Percentiles rank a stretch among this genome's conserved stretches.
phyloP scores from a whole-genome alignment of 441 rosid genomes.

The Pelargonium cotyledonis region DNA sequence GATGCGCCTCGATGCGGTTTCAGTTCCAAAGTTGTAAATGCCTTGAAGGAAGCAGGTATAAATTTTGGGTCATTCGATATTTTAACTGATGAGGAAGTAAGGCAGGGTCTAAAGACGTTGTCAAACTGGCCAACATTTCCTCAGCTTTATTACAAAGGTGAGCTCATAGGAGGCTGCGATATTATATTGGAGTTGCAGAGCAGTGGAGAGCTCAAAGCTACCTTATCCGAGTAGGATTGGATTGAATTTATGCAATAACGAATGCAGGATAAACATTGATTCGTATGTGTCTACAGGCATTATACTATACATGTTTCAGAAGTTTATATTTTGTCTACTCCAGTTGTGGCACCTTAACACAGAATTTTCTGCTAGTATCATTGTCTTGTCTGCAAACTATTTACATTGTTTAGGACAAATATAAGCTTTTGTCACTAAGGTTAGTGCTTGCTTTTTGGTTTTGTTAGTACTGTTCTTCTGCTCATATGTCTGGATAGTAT shows the following conservation, averaged over 20 bases:
- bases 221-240: constrained; percentile 53
- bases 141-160: constrained; percentile 87
- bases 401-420: no score
- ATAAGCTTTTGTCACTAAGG: no score
- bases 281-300: no score
- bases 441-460: no score
- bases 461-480: no score
- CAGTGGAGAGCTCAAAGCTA: constrained; percentile 69
- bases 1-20: constrained; percentile 87
- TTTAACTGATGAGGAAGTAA: constrained; percentile 69
- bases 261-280: no score
- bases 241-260: constrained; percentile 3
- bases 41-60: constrained; percentile 58
- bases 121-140: constrained; percentile 97
- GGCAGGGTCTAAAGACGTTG: constrained; percentile 78
- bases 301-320: no score
- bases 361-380: no score
- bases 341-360: no score
- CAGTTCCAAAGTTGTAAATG: constrained; percentile 83
- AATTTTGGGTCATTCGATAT: constrained; percentile 74
- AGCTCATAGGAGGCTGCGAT: constrained; percentile 93
- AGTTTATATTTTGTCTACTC: no score
- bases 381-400: no score
- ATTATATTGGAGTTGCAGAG: constrained; percentile 64
- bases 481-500: no score